Evolutionary conservation across 2,329 filamentous ascomycete species (phyloP).

Genomic region (Cytospora piceicola): DNA sequence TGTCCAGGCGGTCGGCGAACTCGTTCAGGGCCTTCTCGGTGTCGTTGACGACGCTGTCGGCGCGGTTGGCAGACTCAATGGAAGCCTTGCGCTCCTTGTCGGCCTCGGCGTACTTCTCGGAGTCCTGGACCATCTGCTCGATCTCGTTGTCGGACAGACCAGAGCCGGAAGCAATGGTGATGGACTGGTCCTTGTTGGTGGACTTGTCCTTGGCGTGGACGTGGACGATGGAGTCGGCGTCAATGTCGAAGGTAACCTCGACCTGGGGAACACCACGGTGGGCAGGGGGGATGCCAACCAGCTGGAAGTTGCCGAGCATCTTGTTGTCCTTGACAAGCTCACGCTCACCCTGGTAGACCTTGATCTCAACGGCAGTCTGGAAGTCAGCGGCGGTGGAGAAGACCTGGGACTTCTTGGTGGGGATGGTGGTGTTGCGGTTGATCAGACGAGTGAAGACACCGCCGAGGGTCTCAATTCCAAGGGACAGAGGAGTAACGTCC

Average conservation of each 20-base stretch:
- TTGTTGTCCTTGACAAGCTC: slow-evolving; percentile 99
- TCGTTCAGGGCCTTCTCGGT: slow-evolving; percentile 98
- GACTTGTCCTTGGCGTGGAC: slow-evolving; percentile 99
- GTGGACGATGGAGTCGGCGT: slow-evolving; percentile 96
- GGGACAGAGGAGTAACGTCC: slow-evolving; percentile 92
- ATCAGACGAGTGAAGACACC: slow-evolving; percentile 98
- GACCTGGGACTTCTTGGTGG: slow-evolving; percentile 98
- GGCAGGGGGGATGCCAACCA: slow-evolving; percentile 93
- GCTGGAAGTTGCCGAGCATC: slow-evolving; percentile 98
- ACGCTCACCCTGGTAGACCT: slow-evolving; percentile 99
- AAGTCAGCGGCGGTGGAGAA: slow-evolving; percentile 98
- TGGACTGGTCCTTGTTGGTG: slow-evolving; percentile 99
- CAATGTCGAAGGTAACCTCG: slow-evolving; percentile 98
- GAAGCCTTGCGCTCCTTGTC: slow-evolving; percentile 96
- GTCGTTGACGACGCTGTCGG: slow-evolving; percentile 94
- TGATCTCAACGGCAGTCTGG: slow-evolving; percentile 99
- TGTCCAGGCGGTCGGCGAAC: slow-evolving; percentile 94
- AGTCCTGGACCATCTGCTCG: slow-evolving; percentile 95
- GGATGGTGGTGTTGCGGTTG: slow-evolving; percentile 99
- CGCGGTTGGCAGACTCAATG: slow-evolving; percentile 96
- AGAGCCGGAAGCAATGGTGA: slow-evolving; percentile 97
- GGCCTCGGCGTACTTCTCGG: slow-evolving; percentile 91
- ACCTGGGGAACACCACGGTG: slow-evolving; percentile 96
- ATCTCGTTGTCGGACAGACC: slow-evolving; percentile 96
- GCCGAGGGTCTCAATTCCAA: slow-evolving; percentile 97